Evolutionary conservation across 768 basidiomycete genomes (phyloP).

Genomic region (Cyclocybe aegerita): DNA sequence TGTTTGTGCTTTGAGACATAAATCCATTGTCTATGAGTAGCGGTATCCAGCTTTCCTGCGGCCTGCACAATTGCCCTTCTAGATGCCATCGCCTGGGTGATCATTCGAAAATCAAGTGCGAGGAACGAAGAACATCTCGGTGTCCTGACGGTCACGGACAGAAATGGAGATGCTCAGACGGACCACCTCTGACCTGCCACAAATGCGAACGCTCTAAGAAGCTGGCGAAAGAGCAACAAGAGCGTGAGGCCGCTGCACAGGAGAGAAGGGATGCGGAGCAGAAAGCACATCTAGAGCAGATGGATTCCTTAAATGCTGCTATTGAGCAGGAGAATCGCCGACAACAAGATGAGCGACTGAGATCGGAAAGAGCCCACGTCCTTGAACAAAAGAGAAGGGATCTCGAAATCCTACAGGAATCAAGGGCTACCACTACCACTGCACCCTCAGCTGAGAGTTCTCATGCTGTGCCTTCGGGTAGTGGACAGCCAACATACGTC

Average conservation of each 20-base stretch:
- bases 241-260: constrained; percentile 37
- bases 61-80: constrained; percentile 49
- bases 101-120: constrained; percentile 53
- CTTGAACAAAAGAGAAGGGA: constrained; percentile 46
- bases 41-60: constrained; percentile 44
- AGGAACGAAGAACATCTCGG: constrained; percentile 25
- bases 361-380: constrained; percentile 32
- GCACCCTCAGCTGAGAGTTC: too few relatives aligned
- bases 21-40: constrained; percentile 26
- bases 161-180: constrained; percentile 41
- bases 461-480: too few relatives aligned
- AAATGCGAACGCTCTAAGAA: constrained; percentile 44
- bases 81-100: constrained; percentile 56
- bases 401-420: constrained; percentile 16
- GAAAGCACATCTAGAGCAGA: constrained; percentile 35
- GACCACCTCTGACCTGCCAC: constrained; percentile 33
- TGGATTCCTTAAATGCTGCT: constrained; percentile 44
- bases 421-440: too few relatives aligned
- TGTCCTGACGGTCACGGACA: constrained; percentile 45
- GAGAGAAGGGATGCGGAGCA: constrained; percentile 42
- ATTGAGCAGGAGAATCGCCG: constrained; percentile 31
- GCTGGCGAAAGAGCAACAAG: constrained; percentile 35
- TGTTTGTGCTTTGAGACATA: too few relatives aligned
- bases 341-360: constrained; percentile 32
- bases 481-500: too few relatives aligned